Conservation (phyloP, 2,329 filamentous ascomycete species). For the Aspergillus calidoustus region DNA sequence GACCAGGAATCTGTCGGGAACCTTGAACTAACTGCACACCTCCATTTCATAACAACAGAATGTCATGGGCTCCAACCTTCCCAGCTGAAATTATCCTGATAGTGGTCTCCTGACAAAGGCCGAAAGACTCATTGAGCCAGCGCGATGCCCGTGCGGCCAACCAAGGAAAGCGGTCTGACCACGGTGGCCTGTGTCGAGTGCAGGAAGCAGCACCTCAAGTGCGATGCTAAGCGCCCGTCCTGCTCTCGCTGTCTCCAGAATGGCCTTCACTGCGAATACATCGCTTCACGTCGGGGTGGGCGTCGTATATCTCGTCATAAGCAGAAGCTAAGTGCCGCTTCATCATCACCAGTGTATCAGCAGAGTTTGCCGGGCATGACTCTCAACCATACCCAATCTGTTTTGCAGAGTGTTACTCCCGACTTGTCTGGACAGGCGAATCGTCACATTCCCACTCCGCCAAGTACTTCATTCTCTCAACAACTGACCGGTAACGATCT, state of each 20-base stretch:
- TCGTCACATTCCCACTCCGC: background rate
- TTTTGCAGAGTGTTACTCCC: slow-evolving; percentile 1
- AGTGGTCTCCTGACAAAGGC: background rate
- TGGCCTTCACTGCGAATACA: slow-evolving; percentile 67
- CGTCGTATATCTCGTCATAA: slow-evolving; percentile 42
- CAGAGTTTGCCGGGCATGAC: too few species aligned
- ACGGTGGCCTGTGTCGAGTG: slow-evolving; percentile 53
- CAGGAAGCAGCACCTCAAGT: slow-evolving; percentile 70
- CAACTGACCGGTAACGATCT: background rate
- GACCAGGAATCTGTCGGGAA: background rate
- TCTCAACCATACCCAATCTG: too few species aligned
- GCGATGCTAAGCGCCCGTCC: slow-evolving; percentile 66
- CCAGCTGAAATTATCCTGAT: background rate
- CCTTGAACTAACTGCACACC: background rate
- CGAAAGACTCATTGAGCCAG: too few species aligned
- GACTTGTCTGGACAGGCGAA: background rate
- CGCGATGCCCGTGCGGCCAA: slow-evolving; percentile 15
- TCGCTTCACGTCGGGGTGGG: slow-evolving; percentile 69
- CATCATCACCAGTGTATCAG: too few species aligned
- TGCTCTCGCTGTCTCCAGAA: slow-evolving; percentile 68
- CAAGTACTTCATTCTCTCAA: background rate
- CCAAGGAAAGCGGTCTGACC: slow-evolving; percentile 27
- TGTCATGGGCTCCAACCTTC: too few species aligned
- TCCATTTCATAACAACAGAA: background rate
- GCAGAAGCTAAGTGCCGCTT: background rate